These are phyloP conservation scores for Phytophthora capsici DNA, from an alignment of 352 stramenopile species.

Conservation along the genomic window DNA sequence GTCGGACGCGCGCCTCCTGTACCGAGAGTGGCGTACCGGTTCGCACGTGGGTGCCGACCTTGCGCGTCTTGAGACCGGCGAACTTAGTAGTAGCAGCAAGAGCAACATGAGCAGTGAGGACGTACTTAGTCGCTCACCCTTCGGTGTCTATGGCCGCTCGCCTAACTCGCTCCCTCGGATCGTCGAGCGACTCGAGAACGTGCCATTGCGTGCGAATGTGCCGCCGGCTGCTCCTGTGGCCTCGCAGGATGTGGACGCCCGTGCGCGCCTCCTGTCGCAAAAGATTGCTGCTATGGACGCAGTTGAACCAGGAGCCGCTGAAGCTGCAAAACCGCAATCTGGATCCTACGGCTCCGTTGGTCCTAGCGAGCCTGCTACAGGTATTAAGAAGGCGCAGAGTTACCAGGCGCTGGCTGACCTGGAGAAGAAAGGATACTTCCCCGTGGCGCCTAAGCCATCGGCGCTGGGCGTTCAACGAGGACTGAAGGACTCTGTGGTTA, in stretches of 20 bases:
- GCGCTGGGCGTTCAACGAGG: constrained; percentile 81
- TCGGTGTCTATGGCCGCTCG: constrained; percentile 55
- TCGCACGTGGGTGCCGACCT: constrained; percentile 54
- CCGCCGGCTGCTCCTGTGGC: constrained; percentile 16
- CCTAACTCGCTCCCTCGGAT: constrained; percentile 73
- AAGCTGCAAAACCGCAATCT: constrained; percentile 43
- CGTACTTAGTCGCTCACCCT: constrained; percentile 68
- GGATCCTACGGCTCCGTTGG: constrained; percentile 64
- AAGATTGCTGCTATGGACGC: constrained; percentile 53
- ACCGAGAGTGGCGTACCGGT: constrained; percentile 80
- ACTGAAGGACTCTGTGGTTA: constrained; percentile 87
- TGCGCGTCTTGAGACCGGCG: constrained; percentile 27
- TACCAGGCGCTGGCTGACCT: constrained; percentile 83
- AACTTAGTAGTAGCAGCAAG: constrained; percentile 13
- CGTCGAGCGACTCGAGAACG: constrained; percentile 68
- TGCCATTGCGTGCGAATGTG: constrained; percentile 61
- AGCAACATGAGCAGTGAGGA: constrained; percentile 67
- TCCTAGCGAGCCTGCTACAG: constrained; percentile 27
- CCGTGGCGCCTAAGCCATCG: constrained; percentile 73
- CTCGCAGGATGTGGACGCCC: constrained; percentile 50
- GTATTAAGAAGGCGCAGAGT: constrained; percentile 82
- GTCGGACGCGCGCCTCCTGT: constrained; percentile 75
- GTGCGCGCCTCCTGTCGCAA: constrained; percentile 69
- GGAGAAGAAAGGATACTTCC: constrained; percentile 88
- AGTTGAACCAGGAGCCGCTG: constrained; percentile 3